A percentile compares a stretch with the other conserved stretches of the same genome.
Evolutionary conservation across 495 filamentous ascomycete species (phyloP).

Genomic region (Alectoria sarmentosa): DNA sequence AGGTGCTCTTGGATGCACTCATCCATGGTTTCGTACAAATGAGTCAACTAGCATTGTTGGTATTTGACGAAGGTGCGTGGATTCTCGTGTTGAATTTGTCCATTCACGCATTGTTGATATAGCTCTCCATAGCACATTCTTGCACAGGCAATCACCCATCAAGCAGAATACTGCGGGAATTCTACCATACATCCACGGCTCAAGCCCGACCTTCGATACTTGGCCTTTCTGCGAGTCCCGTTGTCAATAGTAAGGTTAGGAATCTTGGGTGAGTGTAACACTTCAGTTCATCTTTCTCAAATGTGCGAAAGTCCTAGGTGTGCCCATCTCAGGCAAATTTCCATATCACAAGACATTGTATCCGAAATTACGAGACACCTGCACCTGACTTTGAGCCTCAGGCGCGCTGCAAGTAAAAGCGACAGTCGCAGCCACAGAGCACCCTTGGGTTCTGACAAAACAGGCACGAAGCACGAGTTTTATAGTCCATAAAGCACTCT

Average conservation of each 20-base stretch:
- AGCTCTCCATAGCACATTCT: slow-evolving; percentile 54
- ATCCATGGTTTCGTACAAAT: slow-evolving; percentile 74
- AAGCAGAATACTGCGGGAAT: slow-evolving; percentile 69
- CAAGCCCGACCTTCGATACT: slow-evolving; percentile 57
- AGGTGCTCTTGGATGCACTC: slow-evolving; percentile 71
- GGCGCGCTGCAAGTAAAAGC: too few relatives aligned
- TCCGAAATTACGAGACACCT: too few relatives aligned
- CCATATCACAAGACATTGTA: too few relatives aligned
- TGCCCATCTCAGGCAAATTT: background rate
- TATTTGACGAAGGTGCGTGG: slow-evolving; percentile 83
- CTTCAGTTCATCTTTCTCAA: background rate
- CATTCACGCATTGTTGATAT: slow-evolving; percentile 27
- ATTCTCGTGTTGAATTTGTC: background rate
- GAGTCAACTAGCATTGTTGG: slow-evolving; percentile 55
- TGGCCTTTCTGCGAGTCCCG: slow-evolving; percentile 80
- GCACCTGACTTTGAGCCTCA: too few relatives aligned
- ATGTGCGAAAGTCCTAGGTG: background rate
- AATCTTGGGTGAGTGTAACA: slow-evolving; percentile 37
- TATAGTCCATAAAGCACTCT: too few relatives aligned
- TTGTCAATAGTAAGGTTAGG: slow-evolving; percentile 41
- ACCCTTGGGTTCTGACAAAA: too few relatives aligned
- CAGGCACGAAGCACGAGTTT: too few relatives aligned
- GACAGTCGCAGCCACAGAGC: too few relatives aligned
- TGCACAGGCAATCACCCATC: slow-evolving; percentile 57
- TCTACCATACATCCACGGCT: slow-evolving; percentile 52